Conservation (phyloP, 495 filamentous ascomycete genomes). For the Neurospora discreta region DNA sequence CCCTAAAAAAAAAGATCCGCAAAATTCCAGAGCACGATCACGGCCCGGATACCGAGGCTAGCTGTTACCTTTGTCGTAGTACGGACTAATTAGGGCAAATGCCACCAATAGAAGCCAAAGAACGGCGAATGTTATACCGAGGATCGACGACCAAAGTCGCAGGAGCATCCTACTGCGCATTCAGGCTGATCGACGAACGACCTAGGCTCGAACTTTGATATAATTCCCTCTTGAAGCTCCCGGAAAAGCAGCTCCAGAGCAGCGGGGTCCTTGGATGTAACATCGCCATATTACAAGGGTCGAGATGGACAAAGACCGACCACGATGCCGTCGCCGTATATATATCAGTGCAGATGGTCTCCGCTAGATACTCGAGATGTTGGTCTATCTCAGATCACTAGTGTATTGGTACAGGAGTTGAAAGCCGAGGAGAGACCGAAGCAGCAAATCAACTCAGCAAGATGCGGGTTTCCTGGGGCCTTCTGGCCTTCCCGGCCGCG, state of each 20-base stretch:
- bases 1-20: not conserved
- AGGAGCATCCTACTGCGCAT: not conserved
- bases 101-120: not conserved
- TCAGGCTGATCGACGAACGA: not conserved
- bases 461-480: slow-evolving; percentile 23
- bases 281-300: not conserved
- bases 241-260: not conserved
- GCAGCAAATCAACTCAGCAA: not conserved
- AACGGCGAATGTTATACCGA: not conserved
- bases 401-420: not conserved
- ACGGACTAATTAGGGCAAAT: not conserved
- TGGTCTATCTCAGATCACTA: not conserved
- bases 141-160: not conserved
- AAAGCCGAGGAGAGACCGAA: not conserved
- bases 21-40: not conserved
- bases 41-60: not conserved
- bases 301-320: not conserved
- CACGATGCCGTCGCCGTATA: not conserved
- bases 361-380: not conserved
- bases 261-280: not conserved
- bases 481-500: slow-evolving; percentile 17
- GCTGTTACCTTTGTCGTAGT: not conserved
- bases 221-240: not conserved
- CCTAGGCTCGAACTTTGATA: not conserved
- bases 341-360: not conserved